Evolutionary conservation across 116 monocot genomes (phyloP), one percentile per base, ranked within the genome.

Genomic region (Iris pallida): DNA sequence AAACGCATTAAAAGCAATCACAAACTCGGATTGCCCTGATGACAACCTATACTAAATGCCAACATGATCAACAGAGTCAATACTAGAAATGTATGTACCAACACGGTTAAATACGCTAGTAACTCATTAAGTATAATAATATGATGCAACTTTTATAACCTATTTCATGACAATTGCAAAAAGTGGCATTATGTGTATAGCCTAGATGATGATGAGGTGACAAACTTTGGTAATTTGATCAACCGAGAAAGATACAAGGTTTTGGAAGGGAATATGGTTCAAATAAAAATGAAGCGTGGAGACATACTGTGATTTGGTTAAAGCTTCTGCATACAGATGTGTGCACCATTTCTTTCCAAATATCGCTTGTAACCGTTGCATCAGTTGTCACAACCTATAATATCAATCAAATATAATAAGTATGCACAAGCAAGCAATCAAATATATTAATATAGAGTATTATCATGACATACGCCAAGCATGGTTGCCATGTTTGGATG

Each of bases 401-500:
- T 6, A 64, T 30, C 30, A 30, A 30, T 30, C 30, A 44, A 8
- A 45, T 20, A 15, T 19, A 59, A 40, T 14, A 40, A 30, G 6
- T 6, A 20, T 14, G 7, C 46, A 45, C 45, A 15, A 41, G 4
- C 8, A 61, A 6, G 42, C 20, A 42, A 20, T 41, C 20, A 41
- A 5, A 30, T 8, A 5, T 41, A 8, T 30, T 7, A 41, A 61
- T 61, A 41, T 14, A 70, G 11, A 62, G 60, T 57, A 47, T 41
- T 54, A 49, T 30, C 15, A 68, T 42, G 52, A 47, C 80, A 79
- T 87, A 97, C 97, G 64, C 92, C 81, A 71, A 97, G 97, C 87
- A 97, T 83, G 40, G 97, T 97, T 72, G 97, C 97, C 97, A 97
- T 97, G 55, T 97, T 97, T 61, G 97, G 97, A 60, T 97, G 92